These are phyloP conservation scores for Tetraselmis chui DNA, from an alignment of 139 green algal genomes.

Conservation along the genomic window DNA sequence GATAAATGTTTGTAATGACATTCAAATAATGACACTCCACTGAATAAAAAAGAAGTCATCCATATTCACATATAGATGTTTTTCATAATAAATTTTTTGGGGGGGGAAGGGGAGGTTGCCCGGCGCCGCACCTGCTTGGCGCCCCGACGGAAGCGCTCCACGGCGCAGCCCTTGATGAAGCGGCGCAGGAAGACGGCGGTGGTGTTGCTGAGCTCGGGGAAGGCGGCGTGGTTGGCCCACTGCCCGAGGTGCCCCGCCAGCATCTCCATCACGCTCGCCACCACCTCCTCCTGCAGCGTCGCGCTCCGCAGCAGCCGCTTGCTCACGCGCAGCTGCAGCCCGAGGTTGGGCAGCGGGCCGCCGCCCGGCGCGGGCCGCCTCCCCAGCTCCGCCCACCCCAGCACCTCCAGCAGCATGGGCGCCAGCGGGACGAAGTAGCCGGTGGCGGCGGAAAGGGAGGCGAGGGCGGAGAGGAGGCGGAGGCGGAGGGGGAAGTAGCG, in stretches of 20 bases:
- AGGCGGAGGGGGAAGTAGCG: conserved; percentile 87
- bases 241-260: conserved; percentile 71
- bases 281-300: conserved; percentile 73
- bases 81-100: too few relatives aligned
- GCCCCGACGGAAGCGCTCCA: conserved; percentile 65
- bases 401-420: conserved; percentile 71
- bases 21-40: too few relatives aligned
- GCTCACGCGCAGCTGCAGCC: conserved; percentile 45
- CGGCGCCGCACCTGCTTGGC: conserved; percentile 6
- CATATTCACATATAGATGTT: neutral
- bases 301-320: conserved; percentile 42
- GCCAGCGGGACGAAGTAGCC: conserved; percentile 69
- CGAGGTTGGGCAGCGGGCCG: conserved; percentile 33
- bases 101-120: neutral
- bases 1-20: too few relatives aligned
- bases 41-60: neutral
- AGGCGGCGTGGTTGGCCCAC: conserved; percentile 68
- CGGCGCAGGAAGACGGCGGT: conserved; percentile 50
- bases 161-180: conserved; percentile 67
- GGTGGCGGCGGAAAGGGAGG: conserved; percentile 44
- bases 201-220: conserved; percentile 84
- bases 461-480: conserved; percentile 41
- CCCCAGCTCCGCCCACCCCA: conserved; percentile 59
- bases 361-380: conserved; percentile 28
- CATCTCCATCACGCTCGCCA: conserved; percentile 60